Evolutionary conservation across 768 basidiomycete genomes (phyloP).

Genomic region (Pleurotus tuoliensis): DNA sequence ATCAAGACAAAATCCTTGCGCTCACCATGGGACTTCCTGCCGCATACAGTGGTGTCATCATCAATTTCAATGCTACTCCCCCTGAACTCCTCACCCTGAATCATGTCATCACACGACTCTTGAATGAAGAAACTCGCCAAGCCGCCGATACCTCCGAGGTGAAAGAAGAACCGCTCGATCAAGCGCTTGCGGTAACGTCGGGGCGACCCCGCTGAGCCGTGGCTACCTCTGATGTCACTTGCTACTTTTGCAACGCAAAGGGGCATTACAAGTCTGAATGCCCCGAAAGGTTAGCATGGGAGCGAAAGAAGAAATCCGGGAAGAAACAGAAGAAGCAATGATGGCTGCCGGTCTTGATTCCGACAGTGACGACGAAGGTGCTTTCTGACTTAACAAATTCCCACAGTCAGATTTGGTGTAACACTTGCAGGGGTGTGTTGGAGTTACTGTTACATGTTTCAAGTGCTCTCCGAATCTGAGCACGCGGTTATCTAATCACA

Average conservation of each 20-base stretch:
- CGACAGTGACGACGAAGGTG: not conserved
- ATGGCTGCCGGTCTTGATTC: not conserved
- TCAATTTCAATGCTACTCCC: slow-evolving; percentile 24
- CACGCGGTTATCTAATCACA: too few species aligned
- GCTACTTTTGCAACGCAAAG: slow-evolving; percentile 22
- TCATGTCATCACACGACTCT: slow-evolving; percentile 21
- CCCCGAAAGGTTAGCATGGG: not conserved
- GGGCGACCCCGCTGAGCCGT: not conserved
- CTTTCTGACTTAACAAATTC: too few species aligned
- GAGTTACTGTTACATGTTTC: too few species aligned
- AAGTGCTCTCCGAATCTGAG: too few species aligned
- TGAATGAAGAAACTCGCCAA: slow-evolving; percentile 29
- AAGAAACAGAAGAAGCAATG: not conserved
- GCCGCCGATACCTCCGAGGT: not conserved
- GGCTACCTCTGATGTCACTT: slow-evolving; percentile 15
- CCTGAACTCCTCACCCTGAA: slow-evolving; percentile 20
- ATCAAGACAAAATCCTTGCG: slow-evolving; percentile 22
- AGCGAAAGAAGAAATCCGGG: slow-evolving; percentile 7
- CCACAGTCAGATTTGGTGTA: too few species aligned
- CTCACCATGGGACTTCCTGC: slow-evolving; percentile 22
- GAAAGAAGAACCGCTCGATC: not conserved
- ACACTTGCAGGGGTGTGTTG: too few species aligned
- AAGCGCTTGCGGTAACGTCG: not conserved
- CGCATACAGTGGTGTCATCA: slow-evolving; percentile 22
- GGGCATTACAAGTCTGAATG: slow-evolving; percentile 20